Evolutionary conservation across 139 green algal species (phyloP), one percentile per base, ranked within the genome.

Genomic region (Chlamydomonas sphaeroides): DNA sequence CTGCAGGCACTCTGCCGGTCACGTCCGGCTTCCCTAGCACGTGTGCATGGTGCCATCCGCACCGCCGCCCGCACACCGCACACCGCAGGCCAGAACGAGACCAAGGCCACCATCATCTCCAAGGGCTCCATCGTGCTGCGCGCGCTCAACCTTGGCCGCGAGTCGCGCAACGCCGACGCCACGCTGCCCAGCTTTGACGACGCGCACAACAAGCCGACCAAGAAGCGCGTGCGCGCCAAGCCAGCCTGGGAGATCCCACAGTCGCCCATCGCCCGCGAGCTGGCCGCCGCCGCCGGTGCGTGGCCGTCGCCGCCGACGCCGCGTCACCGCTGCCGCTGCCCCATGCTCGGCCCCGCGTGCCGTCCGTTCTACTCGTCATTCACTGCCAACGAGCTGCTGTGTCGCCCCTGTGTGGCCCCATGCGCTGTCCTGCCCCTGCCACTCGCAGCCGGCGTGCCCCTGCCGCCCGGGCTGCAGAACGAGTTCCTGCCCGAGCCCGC

Each of bases 71-170:
- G 11, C 11, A 53, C 45, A 25, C 25, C 74, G 8, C 14, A 18
- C 23, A 25, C 68, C 5, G 39, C 68, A 80, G 70, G 41, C 48
- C 62, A 48, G 11, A 86, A 86, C 38, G 79, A 84, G 65, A 53
- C 73, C 21, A 80, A 70, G 17, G 78, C 86, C 42, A 87, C 83
- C 21, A 45, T 90, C 32, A 74, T 90, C 57, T 90, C 87, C 36
- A 78, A 79, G 59, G 87, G 87, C 61, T 86, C 79, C 1, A 10
- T 92, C 17, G 77, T 91, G 49, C 20, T 92, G 63, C 68, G 89
- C 25, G 25, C 87, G 14, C 88, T 92, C 72, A 91, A 91, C 57
- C 89, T 92, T 65, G 89, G 84, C 25, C 39, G 78, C 30, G 78
- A 90, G 68, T 83, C 84, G 7, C 45, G 65, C 35, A 87, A 90